Percentiles rank a stretch among this genome's conserved stretches.
phyloP scores from a whole-genome alignment of 1,139 yeast genomes.

The Diutina catenulata region DNA sequence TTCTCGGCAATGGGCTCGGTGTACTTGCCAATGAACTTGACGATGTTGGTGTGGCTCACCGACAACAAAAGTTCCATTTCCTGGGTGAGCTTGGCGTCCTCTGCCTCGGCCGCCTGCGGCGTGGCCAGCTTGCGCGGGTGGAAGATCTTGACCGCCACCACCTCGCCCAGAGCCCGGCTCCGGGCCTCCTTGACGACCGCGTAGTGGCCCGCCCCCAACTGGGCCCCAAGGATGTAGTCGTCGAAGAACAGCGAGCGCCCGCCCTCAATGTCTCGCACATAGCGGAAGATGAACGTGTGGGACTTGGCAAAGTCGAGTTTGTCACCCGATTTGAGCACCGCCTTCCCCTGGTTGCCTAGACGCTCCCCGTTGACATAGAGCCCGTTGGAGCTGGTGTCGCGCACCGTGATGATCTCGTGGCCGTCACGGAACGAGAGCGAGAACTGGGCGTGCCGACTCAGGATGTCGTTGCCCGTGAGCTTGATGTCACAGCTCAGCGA shows the following conservation, averaged over 20 bases:
- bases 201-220: conserved; percentile 67
- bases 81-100: conserved; percentile 48
- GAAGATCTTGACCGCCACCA: conserved; percentile 67
- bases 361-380: conserved; percentile 47
- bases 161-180: conserved; percentile 42
- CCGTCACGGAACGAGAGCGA: conserved; percentile 24
- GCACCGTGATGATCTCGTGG: conserved; percentile 34
- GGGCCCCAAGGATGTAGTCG: conserved; percentile 46
- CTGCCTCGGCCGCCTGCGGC: conserved; percentile 14
- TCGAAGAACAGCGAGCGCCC: conserved; percentile 38
- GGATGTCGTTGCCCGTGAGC: conserved; percentile 47
- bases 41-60: conserved; percentile 63
- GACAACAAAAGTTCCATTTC: conserved; percentile 56
- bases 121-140: conserved; percentile 41
- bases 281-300: conserved; percentile 41
- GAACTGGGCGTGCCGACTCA: conserved; percentile 53
- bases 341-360: conserved; percentile 27
- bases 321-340: conserved; percentile 52
- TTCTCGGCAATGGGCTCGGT: conserved; percentile 52
- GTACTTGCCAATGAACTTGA: conserved; percentile 51
- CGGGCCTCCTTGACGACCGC: conserved; percentile 67
- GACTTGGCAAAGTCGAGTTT: conserved; percentile 48
- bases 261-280: conserved; percentile 17
- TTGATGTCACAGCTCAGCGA: conserved; percentile 52
- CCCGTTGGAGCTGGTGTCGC: conserved; percentile 59